Conservation (phyloP, 2,329 filamentous ascomycete genomes). For the Fusarium musae region DNA sequence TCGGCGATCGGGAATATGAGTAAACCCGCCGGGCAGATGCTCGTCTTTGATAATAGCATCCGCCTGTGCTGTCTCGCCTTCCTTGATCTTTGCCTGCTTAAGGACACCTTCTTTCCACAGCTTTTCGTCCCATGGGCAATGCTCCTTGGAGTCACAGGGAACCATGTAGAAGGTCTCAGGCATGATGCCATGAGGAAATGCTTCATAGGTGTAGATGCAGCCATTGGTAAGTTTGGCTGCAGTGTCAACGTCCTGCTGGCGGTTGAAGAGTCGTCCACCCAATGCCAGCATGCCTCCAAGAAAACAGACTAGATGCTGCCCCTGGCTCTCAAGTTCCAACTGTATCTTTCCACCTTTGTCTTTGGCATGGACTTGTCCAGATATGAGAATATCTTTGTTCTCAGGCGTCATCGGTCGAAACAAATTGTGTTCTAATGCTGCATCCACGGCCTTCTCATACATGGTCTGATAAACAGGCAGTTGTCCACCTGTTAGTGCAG, state of each 20-base stretch:
- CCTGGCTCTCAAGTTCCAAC: slow-evolving; percentile 48
- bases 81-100: slow-evolving; percentile 39
- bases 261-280: slow-evolving; percentile 57
- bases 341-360: slow-evolving; percentile 47
- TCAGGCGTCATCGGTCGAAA: slow-evolving; percentile 70
- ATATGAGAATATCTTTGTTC: slow-evolving; percentile 65
- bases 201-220: slow-evolving; percentile 63
- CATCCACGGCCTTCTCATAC: slow-evolving; percentile 65
- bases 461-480: slow-evolving; percentile 66
- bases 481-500: slow-evolving; percentile 67
- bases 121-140: slow-evolving; percentile 51
- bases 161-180: slow-evolving; percentile 60
- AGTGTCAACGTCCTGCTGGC: slow-evolving; percentile 54
- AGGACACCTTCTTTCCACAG: slow-evolving; percentile 50
- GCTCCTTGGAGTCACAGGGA: slow-evolving; percentile 51
- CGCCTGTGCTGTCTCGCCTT: slow-evolving; percentile 30
- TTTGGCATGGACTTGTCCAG: slow-evolving; percentile 52
- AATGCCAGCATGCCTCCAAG: slow-evolving; percentile 63
- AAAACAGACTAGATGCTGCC: slow-evolving; percentile 62
- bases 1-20: slow-evolving; percentile 61
- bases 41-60: slow-evolving; percentile 45
- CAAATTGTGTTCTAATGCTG: slow-evolving; percentile 66
- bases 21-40: slow-evolving; percentile 68
- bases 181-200: slow-evolving; percentile 62
- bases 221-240: slow-evolving; percentile 60